A percentile compares a stretch with the other conserved stretches of the same genome.
Evolutionary conservation across 2,329 filamentous ascomycete genomes (phyloP).

Genomic region (Juglanconis oblonga): DNA sequence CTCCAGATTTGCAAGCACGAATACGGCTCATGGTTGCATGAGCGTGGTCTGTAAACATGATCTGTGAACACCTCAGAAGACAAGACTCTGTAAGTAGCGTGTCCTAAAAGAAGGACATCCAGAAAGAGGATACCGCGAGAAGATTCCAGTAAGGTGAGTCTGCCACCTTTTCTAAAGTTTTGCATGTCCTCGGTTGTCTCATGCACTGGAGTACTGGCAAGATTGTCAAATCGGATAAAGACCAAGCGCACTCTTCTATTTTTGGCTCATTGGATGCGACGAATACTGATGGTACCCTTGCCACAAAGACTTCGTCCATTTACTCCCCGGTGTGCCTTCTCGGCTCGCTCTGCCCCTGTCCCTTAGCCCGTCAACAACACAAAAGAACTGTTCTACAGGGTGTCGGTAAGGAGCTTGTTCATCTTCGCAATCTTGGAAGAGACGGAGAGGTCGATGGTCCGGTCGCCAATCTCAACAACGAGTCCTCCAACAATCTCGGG

Average conservation of each 20-base stretch:
- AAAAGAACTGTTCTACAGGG: constrained; percentile 69
- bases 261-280: constrained; percentile 2
- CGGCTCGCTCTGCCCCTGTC: background rate
- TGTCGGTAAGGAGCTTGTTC: constrained; percentile 98
- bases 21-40: background rate
- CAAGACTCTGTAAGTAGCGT: no score
- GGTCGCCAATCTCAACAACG: constrained; percentile 93
- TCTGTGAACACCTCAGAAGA: no score
- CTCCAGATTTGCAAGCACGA: background rate
- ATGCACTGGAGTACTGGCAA: background rate
- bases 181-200: no score
- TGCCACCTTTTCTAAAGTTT: no score
- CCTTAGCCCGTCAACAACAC: background rate
- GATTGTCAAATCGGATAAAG: no score
- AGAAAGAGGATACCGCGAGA: no score
- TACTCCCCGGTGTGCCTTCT: background rate
- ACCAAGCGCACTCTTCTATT: background rate
- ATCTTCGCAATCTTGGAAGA: constrained; percentile 93
- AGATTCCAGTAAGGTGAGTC: no score
- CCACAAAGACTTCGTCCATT: background rate
- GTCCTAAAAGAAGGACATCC: no score
- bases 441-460: constrained; percentile 96
- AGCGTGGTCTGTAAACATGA: no score
- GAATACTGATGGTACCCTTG: constrained; percentile 14
- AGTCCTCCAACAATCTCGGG: constrained; percentile 91